Conservation (phyloP, 1,284 basidiomycete species). For the Rhodotorula sp. region DNA sequence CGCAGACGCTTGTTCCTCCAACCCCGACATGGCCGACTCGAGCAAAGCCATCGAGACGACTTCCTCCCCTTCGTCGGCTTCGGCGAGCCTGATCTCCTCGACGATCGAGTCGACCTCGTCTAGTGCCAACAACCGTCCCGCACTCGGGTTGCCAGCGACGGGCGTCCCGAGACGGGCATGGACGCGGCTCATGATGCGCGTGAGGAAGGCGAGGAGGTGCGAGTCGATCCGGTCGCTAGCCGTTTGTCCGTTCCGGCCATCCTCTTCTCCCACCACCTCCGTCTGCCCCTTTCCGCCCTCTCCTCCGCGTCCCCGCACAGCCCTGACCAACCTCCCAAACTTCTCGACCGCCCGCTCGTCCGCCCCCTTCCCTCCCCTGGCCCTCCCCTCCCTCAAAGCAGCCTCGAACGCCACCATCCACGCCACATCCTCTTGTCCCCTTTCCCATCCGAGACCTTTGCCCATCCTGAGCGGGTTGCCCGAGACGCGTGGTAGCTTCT, state of each 20-base stretch:
- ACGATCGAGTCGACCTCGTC: neutral
- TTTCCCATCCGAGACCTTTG: too few relatives aligned
- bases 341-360: neutral
- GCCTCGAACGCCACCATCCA: too few relatives aligned
- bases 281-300: too few relatives aligned
- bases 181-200: constrained; percentile 5
- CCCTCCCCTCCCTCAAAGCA: too few relatives aligned
- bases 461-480: too few relatives aligned
- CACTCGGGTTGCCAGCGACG: neutral
- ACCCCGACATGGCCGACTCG: constrained; percentile 8
- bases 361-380: neutral
- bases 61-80: constrained; percentile 5
- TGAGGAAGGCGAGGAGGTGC: neutral
- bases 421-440: too few relatives aligned
- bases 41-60: constrained; percentile 26
- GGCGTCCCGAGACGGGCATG: neutral
- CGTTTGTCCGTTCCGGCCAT: too few relatives aligned
- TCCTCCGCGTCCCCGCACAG: neutral
- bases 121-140: too few relatives aligned
- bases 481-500: too few relatives aligned
- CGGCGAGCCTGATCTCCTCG: constrained; percentile 6
- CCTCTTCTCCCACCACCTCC: too few relatives aligned
- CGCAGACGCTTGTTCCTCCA: neutral
- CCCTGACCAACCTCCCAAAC: constrained; percentile 3
- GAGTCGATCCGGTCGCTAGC: neutral